Percentiles rank a stretch among this genome's conserved stretches.
phyloP scores from a whole-genome alignment of 2,329 filamentous ascomycete species.

The Grosmannia clavigera region DNA sequence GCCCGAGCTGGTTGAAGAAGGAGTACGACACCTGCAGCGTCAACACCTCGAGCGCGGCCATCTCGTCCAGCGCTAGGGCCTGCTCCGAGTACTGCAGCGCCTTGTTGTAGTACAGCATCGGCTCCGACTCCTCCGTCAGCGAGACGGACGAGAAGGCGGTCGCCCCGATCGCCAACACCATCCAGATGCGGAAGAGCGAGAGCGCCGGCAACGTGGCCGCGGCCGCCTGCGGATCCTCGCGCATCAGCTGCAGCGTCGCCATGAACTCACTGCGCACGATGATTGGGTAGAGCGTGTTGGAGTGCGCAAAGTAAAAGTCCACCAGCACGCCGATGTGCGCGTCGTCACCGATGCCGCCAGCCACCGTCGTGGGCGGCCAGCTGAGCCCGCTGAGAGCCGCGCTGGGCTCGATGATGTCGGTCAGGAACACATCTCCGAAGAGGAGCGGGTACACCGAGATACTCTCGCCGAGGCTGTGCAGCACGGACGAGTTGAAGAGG shows the following conservation, averaged over 20 bases:
- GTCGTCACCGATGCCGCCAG: constrained; percentile 9
- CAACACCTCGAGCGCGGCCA: constrained; percentile 30
- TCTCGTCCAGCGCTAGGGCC: constrained; percentile 24
- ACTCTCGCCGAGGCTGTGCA: constrained; percentile 14
- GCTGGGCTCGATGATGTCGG: constrained; percentile 12
- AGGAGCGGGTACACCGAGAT: constrained; percentile 17
- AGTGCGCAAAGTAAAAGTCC: constrained; percentile 33
- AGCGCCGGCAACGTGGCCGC: constrained; percentile 19
- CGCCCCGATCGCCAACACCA: constrained; percentile 34
- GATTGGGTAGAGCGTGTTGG: constrained; percentile 33
- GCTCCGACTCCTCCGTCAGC: constrained; percentile 29
- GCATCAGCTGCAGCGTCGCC: constrained; percentile 18
- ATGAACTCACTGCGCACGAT: constrained; percentile 23
- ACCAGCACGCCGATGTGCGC: constrained; percentile 20
- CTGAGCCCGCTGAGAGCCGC: constrained; percentile 7
- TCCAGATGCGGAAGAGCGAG: constrained; percentile 31
- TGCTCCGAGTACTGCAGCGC: constrained; percentile 28
- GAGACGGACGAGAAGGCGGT: constrained; percentile 30
- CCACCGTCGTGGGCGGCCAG: not conserved
- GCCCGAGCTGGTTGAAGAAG: constrained; percentile 33
- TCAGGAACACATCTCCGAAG: constrained; percentile 19
- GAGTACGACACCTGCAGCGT: constrained; percentile 35
- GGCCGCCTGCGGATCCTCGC: constrained; percentile 18
- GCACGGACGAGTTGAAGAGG: constrained; percentile 13
- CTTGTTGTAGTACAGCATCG: constrained; percentile 29